phyloP scores from a whole-genome alignment of 2,329 filamentous ascomycete genomes.

The Macrophomina phaseolina region DNA sequence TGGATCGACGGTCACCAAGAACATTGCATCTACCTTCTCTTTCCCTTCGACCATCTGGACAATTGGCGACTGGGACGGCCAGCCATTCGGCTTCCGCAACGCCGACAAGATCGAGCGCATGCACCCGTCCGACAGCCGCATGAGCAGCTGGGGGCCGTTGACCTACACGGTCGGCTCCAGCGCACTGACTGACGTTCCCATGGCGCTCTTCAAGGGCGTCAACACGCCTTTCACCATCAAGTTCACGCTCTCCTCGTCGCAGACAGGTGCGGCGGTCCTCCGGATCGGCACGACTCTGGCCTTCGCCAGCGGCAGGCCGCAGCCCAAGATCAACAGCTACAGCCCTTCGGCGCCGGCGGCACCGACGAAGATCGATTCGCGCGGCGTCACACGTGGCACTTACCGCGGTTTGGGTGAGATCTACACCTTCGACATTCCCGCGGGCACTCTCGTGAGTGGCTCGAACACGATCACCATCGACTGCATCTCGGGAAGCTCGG shows the following conservation, averaged over 20 bases:
- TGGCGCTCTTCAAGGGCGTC: conserved; percentile 68
- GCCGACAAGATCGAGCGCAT: conserved; percentile 70
- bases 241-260: conserved; percentile 60
- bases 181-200: conserved; percentile 62
- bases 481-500: conserved; percentile 64
- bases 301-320: conserved; percentile 65
- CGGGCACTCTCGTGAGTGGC: conserved; percentile 61
- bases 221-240: conserved; percentile 67
- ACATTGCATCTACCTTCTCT: conserved; percentile 59
- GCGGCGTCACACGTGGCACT: conserved; percentile 69
- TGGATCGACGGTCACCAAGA: conserved; percentile 55
- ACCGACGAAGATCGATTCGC: conserved; percentile 67
- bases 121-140: conserved; percentile 70
- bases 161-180: conserved; percentile 68
- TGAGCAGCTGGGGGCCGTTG: conserved; percentile 64
- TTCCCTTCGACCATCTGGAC: conserved; percentile 61
- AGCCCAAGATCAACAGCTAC: conserved; percentile 62
- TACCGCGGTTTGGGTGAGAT: conserved; percentile 69
- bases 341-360: conserved; percentile 56
- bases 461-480: conserved; percentile 67
- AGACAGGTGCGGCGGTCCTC: conserved; percentile 61
- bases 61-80: conserved; percentile 70
- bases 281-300: conserved; percentile 69
- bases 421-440: conserved; percentile 65
- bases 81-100: conserved; percentile 65